Conservation (phyloP, 2,329 filamentous ascomycete genomes). For the Ophiostoma montium region DNA sequence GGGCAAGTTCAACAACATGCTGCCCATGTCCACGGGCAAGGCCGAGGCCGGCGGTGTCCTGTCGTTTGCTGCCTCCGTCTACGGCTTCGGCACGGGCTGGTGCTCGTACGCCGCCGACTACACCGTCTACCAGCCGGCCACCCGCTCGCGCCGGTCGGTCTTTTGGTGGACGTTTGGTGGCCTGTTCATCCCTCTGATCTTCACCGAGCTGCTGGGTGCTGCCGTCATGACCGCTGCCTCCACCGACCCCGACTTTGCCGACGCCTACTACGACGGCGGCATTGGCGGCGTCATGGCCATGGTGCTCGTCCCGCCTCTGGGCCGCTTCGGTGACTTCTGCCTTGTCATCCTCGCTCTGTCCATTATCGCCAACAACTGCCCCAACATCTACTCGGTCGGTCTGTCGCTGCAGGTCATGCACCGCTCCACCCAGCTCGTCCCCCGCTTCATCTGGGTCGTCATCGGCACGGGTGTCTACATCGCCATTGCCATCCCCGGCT, state of each 20-base stretch:
- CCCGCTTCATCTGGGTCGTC: constrained; percentile 43
- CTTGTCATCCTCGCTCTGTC: constrained; percentile 31
- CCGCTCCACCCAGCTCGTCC: constrained; percentile 33
- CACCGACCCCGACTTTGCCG: constrained; percentile 39
- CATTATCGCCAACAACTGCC: constrained; percentile 30
- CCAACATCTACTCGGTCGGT: constrained; percentile 26
- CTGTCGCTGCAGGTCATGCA: constrained; percentile 38
- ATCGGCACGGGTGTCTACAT: constrained; percentile 46
- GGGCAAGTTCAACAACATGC: constrained; percentile 30
- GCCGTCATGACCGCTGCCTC: constrained; percentile 52
- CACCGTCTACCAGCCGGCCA: constrained; percentile 37
- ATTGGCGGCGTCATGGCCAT: constrained; percentile 33
- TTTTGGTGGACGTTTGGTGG: constrained; percentile 58
- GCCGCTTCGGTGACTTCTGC: constrained; percentile 33
- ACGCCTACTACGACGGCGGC: constrained; percentile 22
- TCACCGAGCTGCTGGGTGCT: constrained; percentile 59
- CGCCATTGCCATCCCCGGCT: constrained; percentile 36
- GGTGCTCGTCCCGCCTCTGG: constrained; percentile 28
- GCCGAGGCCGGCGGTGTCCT: constrained; percentile 41
- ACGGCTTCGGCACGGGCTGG: constrained; percentile 57
- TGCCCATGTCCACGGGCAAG: constrained; percentile 36
- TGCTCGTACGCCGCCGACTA: constrained; percentile 43
- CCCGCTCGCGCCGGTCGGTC: constrained; percentile 36
- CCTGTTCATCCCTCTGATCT: constrained; percentile 55
- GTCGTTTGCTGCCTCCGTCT: constrained; percentile 52